These are phyloP conservation scores for Amesomyces nigricolor DNA, from an alignment of 2,329 filamentous ascomycete genomes.

Conservation along the genomic window DNA sequence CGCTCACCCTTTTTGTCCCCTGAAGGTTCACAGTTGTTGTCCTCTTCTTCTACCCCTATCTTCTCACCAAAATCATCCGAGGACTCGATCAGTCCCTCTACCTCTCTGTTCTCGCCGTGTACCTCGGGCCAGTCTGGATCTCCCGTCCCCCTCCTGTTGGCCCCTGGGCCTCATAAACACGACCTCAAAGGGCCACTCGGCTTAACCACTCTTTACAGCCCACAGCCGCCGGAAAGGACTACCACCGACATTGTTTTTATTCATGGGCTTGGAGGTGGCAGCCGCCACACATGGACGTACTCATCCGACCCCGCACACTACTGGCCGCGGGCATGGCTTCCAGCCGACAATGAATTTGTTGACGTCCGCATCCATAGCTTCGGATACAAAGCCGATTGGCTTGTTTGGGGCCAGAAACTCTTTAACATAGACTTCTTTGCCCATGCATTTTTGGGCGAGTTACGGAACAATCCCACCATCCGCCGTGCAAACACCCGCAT, in stretches of 20 bases:
- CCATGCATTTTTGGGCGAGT: slow-evolving; percentile 30
- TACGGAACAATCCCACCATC: slow-evolving; percentile 29
- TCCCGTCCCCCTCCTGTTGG: too few relatives aligned
- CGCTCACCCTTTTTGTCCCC: too few relatives aligned
- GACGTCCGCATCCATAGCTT: slow-evolving; percentile 33
- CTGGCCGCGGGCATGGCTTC: slow-evolving; percentile 36
- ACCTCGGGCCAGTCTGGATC: too few relatives aligned
- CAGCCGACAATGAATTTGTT: slow-evolving; percentile 29
- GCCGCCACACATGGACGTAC: slow-evolving; percentile 34
- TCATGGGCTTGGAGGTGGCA: slow-evolving; percentile 37
- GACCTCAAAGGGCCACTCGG: slow-evolving; percentile 19
- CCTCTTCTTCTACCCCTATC: too few relatives aligned
- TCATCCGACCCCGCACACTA: slow-evolving; percentile 27
- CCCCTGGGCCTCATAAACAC: too few relatives aligned
- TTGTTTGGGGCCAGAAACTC: slow-evolving; percentile 20
- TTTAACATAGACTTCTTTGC: slow-evolving; percentile 33
- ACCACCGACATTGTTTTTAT: slow-evolving; percentile 34
- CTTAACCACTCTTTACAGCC: slow-evolving; percentile 20
- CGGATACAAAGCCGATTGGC: slow-evolving; percentile 34
- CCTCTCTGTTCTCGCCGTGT: too few relatives aligned
- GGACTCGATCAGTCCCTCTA: too few relatives aligned
- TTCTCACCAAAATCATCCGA: too few relatives aligned
- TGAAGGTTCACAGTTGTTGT: too few relatives aligned
- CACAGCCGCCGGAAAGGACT: not conserved
- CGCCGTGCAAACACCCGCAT: slow-evolving; percentile 30